Evolutionary conservation across 352 stramenopile genomes (phyloP).

Genomic region (Phytophthora constricta): DNA sequence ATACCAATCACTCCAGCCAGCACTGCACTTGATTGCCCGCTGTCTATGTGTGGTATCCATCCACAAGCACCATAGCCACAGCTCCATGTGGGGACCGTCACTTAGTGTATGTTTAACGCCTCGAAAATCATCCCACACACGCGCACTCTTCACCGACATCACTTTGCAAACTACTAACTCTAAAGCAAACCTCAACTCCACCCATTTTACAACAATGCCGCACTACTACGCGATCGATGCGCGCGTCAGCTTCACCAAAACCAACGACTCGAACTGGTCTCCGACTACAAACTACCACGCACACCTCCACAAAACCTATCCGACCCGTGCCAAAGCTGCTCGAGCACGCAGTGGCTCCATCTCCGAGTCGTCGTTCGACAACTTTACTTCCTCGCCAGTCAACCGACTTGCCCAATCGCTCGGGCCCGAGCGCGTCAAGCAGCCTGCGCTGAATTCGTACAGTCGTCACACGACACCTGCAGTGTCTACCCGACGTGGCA

Average conservation of each 20-base stretch:
- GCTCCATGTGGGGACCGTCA: background rate
- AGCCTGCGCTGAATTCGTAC: slow-evolving; percentile 7
- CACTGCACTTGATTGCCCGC: background rate
- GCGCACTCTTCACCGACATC: background rate
- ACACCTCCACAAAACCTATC: slow-evolving; percentile 6
- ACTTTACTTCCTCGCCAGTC: slow-evolving; percentile 16
- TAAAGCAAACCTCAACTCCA: background rate
- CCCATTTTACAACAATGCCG: slow-evolving; percentile 17
- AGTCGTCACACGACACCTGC: slow-evolving; percentile 26
- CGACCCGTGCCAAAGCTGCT: slow-evolving; percentile 5
- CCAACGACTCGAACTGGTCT: slow-evolving; percentile 12
- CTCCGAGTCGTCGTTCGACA: slow-evolving; percentile 22
- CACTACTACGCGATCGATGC: slow-evolving; percentile 39
- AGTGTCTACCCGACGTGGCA: slow-evolving; percentile 19
- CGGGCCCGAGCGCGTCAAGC: slow-evolving; percentile 15
- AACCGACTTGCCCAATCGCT: slow-evolving; percentile 37
- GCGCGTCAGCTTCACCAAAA: slow-evolving; percentile 24
- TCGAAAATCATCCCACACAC: background rate
- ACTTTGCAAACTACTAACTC: slow-evolving; percentile 17
- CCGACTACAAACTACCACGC: background rate
- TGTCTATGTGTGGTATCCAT: background rate
- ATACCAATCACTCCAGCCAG: background rate
- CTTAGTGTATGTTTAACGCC: background rate
- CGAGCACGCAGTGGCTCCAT: slow-evolving; percentile 37
- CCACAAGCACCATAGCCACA: background rate